These are phyloP conservation scores for Alternaria ventricosa DNA, from an alignment of 2,329 filamentous ascomycete species.

Conservation along the genomic window DNA sequence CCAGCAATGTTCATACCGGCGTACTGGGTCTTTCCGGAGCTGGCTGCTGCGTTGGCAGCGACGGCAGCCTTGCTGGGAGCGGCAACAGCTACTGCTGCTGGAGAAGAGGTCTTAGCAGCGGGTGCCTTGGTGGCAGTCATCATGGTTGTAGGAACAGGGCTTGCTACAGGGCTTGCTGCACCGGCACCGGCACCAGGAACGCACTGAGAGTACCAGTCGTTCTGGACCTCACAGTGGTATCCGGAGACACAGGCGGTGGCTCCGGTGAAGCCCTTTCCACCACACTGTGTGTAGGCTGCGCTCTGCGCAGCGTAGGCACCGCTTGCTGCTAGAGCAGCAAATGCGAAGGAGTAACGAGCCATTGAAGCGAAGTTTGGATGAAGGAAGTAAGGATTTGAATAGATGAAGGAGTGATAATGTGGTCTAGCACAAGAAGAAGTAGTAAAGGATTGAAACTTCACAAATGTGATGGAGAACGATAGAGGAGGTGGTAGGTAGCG, in stretches of 20 bases:
- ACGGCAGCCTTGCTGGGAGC: neutral
- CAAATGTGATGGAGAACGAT: neutral
- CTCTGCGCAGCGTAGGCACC: neutral
- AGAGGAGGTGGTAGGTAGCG: neutral
- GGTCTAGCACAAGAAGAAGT: neutral
- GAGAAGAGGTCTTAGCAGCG: neutral
- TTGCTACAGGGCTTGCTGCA: neutral
- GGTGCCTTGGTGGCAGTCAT: neutral
- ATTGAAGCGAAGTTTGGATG: neutral
- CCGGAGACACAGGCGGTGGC: conserved; percentile 46
- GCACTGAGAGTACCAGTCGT: conserved; percentile 54
- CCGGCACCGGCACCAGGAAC: neutral
- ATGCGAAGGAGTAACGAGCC: neutral
- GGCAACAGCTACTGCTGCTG: neutral
- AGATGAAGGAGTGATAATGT: neutral
- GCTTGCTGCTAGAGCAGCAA: neutral
- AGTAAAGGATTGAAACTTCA: neutral
- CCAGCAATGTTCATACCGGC: conserved; percentile 56
- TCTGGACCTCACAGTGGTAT: conserved; percentile 42
- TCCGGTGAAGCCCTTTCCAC: conserved; percentile 50
- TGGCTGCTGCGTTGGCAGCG: neutral
- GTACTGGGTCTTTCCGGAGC: conserved; percentile 26
- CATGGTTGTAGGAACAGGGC: neutral
- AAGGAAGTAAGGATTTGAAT: neutral
- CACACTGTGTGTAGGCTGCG: conserved; percentile 43